Evolutionary conservation across 805 yeast species (phyloP), one percentile per base, ranked within the genome.

Genomic region (Kazachstania africana): DNA sequence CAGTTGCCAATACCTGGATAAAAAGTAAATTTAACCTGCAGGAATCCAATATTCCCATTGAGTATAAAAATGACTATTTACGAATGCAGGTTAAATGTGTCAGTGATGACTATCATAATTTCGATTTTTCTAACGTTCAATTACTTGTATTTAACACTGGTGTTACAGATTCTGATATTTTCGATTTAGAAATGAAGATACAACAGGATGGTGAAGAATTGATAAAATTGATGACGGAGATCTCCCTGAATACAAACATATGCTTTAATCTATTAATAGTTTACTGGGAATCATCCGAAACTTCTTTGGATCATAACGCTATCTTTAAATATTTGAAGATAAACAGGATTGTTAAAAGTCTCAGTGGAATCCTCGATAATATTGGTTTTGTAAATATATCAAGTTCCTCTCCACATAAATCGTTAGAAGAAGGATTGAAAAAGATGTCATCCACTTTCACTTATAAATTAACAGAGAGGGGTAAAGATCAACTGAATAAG

Each of bases 281-380:
- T 2, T 60, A 55, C 33, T 62, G 68, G 68, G 64, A 60, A 24
- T 48, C 63, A n/a, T 47, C 56, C 1, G 56, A 55, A 16, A 49
- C 50, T 3, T 43, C 44, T 3, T 32, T 47, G 5, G 16, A 32
- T 8, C 40, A 39, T 10, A 18, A 28, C 6, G 37, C 41, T 6
- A 43, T 48, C 12, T 16, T 31, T 15, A 40, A 39, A 20, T 39
- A 36, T 24, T 35, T 53, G 16, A 47, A 52, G 22, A 23, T 43
- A 3, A 34, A 40, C 15, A 54, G 55, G 28, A 55, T 59, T n/a
- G 36, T 57, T 4, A 48, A 47, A 30, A 49, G 48, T 19, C 48
- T 60, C 25, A 42, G 41, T 13, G 34, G 53, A 12, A 42, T 52
- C 5, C 26, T 54, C 2, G 42, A 42, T 21, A 48, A 49, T 14